phyloP scores from a whole-genome alignment of 1,284 basidiomycete genomes.

The Boletus semigastroideus region DNA sequence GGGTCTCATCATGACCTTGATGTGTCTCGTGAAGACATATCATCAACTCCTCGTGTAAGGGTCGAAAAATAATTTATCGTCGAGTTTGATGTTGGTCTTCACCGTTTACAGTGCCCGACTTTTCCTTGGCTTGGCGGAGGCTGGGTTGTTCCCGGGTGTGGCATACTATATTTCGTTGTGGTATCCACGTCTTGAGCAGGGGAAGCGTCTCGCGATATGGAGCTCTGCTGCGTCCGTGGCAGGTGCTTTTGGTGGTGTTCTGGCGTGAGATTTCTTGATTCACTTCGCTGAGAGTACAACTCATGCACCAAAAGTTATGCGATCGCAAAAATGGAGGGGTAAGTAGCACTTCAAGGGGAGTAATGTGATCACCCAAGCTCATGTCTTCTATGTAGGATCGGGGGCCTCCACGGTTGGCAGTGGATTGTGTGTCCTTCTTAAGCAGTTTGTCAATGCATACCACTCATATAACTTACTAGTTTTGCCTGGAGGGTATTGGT shows the following conservation, averaged over 20 bases:
- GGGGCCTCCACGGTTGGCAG: slow-evolving; percentile 40
- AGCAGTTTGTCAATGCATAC: not conserved
- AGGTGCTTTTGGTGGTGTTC: slow-evolving; percentile 13
- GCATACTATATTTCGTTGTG: slow-evolving; percentile 15
- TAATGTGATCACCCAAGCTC: not conserved
- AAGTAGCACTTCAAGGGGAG: not conserved
- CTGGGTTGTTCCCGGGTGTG: slow-evolving; percentile 15
- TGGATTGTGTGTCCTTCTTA: slow-evolving; percentile 42
- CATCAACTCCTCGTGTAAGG: slow-evolving; percentile 28
- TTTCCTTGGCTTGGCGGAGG: slow-evolving; percentile 26
- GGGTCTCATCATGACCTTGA: slow-evolving; percentile 43
- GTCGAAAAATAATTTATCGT: not conserved
- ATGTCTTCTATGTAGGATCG: slow-evolving; percentile 24
- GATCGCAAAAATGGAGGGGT: slow-evolving; percentile 23
- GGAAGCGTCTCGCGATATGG: slow-evolving; percentile 14
- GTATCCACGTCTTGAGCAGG: slow-evolving; percentile 19
- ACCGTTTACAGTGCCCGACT: slow-evolving; percentile 38
- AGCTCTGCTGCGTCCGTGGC: slow-evolving; percentile 5
- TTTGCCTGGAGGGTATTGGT: slow-evolving; percentile 33
- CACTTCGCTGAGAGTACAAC: not conserved
- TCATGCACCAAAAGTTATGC: slow-evolving; percentile 8
- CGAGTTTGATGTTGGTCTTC: too few species aligned
- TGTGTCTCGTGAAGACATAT: slow-evolving; percentile 35
- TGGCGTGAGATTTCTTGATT: slow-evolving; percentile 14
- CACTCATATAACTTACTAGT: slow-evolving; percentile 19